phyloP scores from a whole-genome alignment of 2,329 filamentous ascomycete genomes.

The Chaetomium strumarium region DNA sequence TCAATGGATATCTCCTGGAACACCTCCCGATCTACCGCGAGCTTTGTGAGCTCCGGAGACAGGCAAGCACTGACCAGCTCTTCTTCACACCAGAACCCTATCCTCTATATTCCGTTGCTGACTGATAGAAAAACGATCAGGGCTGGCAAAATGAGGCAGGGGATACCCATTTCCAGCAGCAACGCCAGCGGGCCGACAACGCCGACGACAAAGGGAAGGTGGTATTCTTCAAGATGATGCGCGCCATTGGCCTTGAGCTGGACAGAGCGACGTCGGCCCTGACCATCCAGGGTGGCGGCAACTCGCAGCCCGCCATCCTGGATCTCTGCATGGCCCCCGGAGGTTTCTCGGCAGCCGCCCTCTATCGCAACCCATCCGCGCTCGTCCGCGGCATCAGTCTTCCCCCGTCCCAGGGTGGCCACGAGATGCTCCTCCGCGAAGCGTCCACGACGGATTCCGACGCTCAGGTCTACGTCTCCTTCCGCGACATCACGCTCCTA shows the following conservation, averaged over 20 bases:
- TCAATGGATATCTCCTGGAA: conserved; percentile 1
- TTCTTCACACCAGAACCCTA: neutral
- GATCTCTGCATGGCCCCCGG: conserved; percentile 54
- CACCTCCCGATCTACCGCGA: conserved; percentile 1
- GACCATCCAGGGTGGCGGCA: conserved; percentile 10
- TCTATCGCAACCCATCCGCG: conserved; percentile 33
- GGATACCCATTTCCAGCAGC: conserved; percentile 37
- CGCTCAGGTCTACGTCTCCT: conserved; percentile 19
- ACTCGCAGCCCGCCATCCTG: conserved; percentile 33
- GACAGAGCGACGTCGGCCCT: conserved; percentile 32
- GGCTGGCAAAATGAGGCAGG: conserved; percentile 40
- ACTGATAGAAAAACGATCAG: conserved; percentile 25
- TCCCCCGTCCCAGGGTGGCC: conserved; percentile 35
- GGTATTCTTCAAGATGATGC: conserved; percentile 40
- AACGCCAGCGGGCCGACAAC: conserved; percentile 35
- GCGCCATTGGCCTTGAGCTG: conserved; percentile 37
- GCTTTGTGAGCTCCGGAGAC: conserved; percentile 4
- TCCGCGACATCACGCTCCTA: conserved; percentile 37
- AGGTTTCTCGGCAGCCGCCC: conserved; percentile 39
- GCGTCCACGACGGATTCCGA: neutral
- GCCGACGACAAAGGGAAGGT: conserved; percentile 17
- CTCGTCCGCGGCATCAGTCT: conserved; percentile 37
- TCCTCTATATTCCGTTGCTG: neutral
- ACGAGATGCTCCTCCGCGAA: conserved; percentile 30
- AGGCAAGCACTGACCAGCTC: neutral